Evolutionary conservation across 805 yeast genomes (phyloP).

Genomic region (Metschnikowia peoriensis): DNA sequence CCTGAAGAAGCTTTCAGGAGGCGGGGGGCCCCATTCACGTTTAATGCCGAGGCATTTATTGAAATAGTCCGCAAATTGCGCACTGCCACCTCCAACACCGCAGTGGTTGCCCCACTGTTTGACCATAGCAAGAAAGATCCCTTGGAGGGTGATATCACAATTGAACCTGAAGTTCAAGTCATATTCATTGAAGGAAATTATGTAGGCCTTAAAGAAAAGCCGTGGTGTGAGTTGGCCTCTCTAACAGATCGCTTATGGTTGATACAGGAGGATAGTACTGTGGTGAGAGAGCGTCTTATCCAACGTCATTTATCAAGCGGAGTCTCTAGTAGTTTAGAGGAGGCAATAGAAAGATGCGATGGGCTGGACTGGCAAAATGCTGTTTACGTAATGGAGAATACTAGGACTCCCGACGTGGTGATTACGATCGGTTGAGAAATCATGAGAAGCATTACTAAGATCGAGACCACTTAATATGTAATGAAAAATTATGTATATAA

Average conservation of each 20-base stretch:
- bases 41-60: conserved; percentile 52
- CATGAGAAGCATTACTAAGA: too few relatives aligned
- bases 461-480: neutral
- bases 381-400: conserved; percentile 24
- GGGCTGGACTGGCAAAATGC: conserved; percentile 70
- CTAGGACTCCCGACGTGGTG: conserved; percentile 15
- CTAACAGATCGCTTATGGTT: conserved; percentile 49
- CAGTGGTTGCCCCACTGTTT: conserved; percentile 62
- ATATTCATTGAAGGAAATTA: conserved; percentile 78
- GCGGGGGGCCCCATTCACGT: conserved; percentile 86
- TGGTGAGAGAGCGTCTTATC: conserved; percentile 59
- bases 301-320: conserved; percentile 65
- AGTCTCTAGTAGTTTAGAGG: conserved; percentile 43
- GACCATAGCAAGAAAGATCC: conserved; percentile 79
- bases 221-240: conserved; percentile 53
- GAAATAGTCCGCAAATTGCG: conserved; percentile 21
- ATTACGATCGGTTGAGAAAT: conserved; percentile 4
- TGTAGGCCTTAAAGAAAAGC: conserved; percentile 53
- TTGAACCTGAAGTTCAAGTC: conserved; percentile 48
- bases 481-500: neutral
- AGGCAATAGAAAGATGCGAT: conserved; percentile 51
- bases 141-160: conserved; percentile 46
- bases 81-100: conserved; percentile 29
- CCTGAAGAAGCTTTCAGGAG: conserved; percentile 56
- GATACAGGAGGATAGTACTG: conserved; percentile 44